Evolutionary conservation across 1,284 basidiomycete species (phyloP).

Genomic region (Pascua sp.): DNA sequence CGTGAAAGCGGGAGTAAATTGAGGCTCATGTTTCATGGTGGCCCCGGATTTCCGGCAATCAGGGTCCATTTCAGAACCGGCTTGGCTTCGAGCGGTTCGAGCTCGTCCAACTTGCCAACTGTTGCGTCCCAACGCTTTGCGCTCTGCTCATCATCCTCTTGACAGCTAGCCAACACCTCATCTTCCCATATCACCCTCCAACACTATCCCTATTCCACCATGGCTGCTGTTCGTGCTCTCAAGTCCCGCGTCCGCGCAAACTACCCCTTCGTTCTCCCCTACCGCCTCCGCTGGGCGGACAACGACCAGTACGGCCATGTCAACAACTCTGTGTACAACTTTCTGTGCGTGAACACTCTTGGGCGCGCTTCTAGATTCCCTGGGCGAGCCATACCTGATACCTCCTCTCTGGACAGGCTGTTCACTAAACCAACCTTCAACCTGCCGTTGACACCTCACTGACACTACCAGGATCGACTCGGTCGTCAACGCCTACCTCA

Average conservation of each 20-base stretch:
- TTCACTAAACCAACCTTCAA: conserved; percentile 3
- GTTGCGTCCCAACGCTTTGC: no score
- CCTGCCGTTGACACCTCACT: not conserved
- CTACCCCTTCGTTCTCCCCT: conserved; percentile 14
- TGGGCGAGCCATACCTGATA: not conserved
- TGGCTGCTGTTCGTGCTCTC: not conserved
- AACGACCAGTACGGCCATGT: conserved; percentile 21
- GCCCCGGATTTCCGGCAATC: no score
- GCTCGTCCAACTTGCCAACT: no score
- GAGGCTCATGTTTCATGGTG: no score
- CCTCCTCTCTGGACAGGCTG: not conserved
- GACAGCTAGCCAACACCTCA: no score
- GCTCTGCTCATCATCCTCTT: no score
- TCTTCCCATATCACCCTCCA: no score
- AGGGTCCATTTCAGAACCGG: no score
- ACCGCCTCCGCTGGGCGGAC: conserved; percentile 19
- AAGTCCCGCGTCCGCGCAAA: conserved; percentile 10
- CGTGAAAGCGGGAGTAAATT: no score
- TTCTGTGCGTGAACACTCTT: conserved; percentile 12
- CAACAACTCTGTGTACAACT: conserved; percentile 21
- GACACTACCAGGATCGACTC: conserved; percentile 16
- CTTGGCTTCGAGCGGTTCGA: no score
- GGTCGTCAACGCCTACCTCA: conserved; percentile 18
- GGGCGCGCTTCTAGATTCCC: not conserved
- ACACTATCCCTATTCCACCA: no score